A percentile compares a stretch with the other conserved stretches of the same genome.
These are phyloP conservation scores for Monosporascus sp. DNA, from an alignment of 2,329 filamentous ascomycete genomes.

Conservation along the genomic window DNA sequence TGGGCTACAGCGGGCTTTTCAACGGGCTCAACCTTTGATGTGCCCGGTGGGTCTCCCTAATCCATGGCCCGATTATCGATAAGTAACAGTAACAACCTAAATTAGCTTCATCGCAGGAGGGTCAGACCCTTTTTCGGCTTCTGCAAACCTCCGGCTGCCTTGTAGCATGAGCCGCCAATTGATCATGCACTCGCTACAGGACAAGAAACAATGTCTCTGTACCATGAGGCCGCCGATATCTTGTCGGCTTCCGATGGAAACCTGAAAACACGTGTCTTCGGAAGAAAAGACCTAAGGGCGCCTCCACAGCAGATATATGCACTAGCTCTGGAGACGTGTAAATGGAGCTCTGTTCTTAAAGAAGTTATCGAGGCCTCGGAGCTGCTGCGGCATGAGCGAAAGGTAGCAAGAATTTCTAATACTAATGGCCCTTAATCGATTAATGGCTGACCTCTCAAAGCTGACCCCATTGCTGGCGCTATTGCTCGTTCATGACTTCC, in stretches of 20 bases:
- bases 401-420: constrained; percentile 49
- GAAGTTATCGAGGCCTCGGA: constrained; percentile 83
- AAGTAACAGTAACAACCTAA: no score
- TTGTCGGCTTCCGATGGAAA: constrained; percentile 71
- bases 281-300: constrained; percentile 68
- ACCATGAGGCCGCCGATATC: constrained; percentile 81
- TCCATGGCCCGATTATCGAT: no score
- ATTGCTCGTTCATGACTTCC: constrained; percentile 78
- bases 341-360: constrained; percentile 83
- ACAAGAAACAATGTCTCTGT: constrained; percentile 70
- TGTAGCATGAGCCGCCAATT: constrained; percentile 1
- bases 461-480: constrained; percentile 75
- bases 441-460: constrained; percentile 39
- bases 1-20: no score
- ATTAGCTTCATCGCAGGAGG: no score
- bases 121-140: no score
- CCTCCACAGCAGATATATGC: constrained; percentile 81
- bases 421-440: not conserved
- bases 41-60: no score
- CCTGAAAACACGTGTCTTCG: constrained; percentile 80
- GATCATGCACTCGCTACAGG: constrained; percentile 7
- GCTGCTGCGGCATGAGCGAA: constrained; percentile 73
- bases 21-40: no score
- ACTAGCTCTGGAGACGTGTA: constrained; percentile 76
- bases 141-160: no score